phyloP scores from a whole-genome alignment of 768 basidiomycete genomes.

The Boletellus ananas region DNA sequence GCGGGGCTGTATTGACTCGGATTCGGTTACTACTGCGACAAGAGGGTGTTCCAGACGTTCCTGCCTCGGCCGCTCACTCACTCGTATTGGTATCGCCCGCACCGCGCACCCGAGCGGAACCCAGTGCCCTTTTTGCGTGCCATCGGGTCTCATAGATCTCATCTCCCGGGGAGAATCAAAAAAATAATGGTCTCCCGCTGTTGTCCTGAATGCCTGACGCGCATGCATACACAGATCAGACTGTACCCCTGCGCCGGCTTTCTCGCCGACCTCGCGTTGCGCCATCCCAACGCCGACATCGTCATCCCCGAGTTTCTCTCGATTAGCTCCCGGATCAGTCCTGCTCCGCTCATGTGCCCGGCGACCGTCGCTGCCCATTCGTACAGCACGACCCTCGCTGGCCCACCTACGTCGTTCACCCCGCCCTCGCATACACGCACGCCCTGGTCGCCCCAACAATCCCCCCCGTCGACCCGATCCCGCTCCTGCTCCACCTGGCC shows the following conservation, averaged over 20 bases:
- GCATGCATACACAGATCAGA: conserved; percentile 46
- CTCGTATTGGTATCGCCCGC: conserved; percentile 49
- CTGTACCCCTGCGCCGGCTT: conserved; percentile 54
- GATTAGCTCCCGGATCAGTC: conserved; percentile 58
- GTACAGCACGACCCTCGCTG: conserved; percentile 54
- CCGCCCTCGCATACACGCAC: no score
- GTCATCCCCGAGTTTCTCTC: conserved; percentile 58
- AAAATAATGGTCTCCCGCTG: no score
- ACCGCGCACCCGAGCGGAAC: conserved; percentile 42
- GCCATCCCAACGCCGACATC: conserved; percentile 52
- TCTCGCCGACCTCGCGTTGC: conserved; percentile 40
- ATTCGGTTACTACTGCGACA: conserved; percentile 50
- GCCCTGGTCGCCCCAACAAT: conserved; percentile 31
- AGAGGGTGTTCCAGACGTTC: conserved; percentile 40
- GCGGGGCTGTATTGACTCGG: conserved; percentile 39
- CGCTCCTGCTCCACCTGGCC: conserved; percentile 59
- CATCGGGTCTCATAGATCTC: conserved; percentile 43
- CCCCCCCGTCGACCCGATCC: conserved; percentile 60
- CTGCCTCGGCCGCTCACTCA: conserved; percentile 49
- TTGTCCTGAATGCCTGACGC: not conserved
- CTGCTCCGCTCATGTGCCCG: conserved; percentile 41
- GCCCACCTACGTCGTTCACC: not conserved
- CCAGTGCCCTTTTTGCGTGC: conserved; percentile 65
- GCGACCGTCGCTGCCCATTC: conserved; percentile 51
- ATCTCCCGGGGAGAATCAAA: not conserved